phyloP scores from a whole-genome alignment of 495 filamentous ascomycete genomes.

The Astrothelium subdiscretum region DNA sequence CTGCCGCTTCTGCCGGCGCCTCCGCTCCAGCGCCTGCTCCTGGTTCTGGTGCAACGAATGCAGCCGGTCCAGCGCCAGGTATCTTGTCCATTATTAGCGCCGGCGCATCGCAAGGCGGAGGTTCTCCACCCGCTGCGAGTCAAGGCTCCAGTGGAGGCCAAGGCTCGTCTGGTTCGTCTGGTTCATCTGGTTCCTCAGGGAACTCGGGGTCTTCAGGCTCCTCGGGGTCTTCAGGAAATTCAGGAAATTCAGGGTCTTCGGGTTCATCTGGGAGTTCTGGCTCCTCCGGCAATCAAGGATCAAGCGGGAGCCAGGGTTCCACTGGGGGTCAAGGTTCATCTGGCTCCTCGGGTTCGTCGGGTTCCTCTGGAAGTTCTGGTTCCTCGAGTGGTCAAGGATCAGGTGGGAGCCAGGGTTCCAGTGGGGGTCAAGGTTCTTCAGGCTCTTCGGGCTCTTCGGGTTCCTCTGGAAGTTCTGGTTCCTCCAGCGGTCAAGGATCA shows the following conservation, averaged over 20 bases:
- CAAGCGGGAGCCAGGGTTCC: not conserved
- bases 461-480: not conserved
- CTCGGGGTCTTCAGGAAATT: not conserved
- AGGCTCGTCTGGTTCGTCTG: not conserved
- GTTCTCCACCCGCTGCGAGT: not conserved
- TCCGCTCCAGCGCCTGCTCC: not conserved
- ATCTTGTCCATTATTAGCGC: not conserved
- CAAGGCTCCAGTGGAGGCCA: not conserved
- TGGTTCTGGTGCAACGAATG: not conserved
- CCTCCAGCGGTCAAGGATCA: not conserved
- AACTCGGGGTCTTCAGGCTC: conserved; percentile 1
- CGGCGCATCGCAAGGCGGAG: not conserved
- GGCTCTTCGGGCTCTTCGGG: not conserved
- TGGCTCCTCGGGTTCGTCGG: not conserved
- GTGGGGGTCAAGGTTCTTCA: not conserved
- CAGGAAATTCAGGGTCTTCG: no score
- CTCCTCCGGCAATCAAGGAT: not conserved
- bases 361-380: not conserved
- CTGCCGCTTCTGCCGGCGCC: not conserved
- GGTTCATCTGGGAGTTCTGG: not conserved
- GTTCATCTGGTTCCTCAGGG: not conserved
- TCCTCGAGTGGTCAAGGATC: not conserved
- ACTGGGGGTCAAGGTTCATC: not conserved
- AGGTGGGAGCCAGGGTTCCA: not conserved
- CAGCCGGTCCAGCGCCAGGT: not conserved